phyloP scores from a whole-genome alignment of 495 filamentous ascomycete species.

The Penicillium lividum region DNA sequence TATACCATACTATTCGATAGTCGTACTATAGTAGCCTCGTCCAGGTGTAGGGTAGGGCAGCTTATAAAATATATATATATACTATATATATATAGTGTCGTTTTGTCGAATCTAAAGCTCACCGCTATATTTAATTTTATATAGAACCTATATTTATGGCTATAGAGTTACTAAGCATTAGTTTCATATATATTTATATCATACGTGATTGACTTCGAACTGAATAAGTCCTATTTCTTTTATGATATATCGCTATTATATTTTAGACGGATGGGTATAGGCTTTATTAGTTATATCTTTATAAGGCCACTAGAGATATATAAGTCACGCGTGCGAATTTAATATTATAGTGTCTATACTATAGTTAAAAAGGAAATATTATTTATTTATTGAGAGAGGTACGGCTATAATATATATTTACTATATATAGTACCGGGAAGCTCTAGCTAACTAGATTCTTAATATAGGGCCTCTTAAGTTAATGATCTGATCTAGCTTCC shows the following conservation, averaged over 20 bases:
- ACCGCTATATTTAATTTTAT: neutral
- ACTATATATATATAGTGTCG: neutral
- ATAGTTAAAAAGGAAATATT: conserved; percentile 2
- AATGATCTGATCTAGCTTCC: conserved; percentile 1
- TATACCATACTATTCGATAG: neutral
- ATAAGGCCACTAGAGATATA: neutral
- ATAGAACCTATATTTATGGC: too few species aligned
- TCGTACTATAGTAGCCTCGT: conserved; percentile 5
- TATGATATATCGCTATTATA: neutral
- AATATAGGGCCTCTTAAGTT: neutral
- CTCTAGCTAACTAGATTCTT: conserved; percentile 1
- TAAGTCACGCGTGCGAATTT: conserved; percentile 3
- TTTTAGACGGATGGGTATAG: too few species aligned
- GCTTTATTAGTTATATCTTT: conserved; percentile 3
- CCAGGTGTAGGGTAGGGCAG: neutral
- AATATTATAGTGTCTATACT: too few species aligned
- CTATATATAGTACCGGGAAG: conserved; percentile 5
- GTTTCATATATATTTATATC: conserved; percentile 3
- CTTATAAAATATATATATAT: neutral
- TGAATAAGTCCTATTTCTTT: neutral
- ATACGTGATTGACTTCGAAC: conserved; percentile 5
- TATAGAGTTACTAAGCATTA: conserved; percentile 5
- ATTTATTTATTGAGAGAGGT: neutral
- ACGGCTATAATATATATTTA: too few species aligned
- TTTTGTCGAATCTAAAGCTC: conserved; percentile 5